Conservation (phyloP, 495 filamentous ascomycete species). For the Xylaria castorea region DNA sequence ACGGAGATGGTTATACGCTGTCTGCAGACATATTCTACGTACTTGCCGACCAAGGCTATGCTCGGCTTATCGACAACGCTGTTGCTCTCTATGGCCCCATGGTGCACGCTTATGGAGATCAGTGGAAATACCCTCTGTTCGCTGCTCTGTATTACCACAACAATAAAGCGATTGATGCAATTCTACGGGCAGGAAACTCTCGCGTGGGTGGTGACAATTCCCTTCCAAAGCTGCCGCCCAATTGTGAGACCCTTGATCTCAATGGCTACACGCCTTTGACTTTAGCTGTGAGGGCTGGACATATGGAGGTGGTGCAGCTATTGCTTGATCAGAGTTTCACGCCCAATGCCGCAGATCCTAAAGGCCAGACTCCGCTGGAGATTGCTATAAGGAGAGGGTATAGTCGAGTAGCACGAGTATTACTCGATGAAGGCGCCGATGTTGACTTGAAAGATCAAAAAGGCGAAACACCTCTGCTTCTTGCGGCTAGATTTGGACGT, state of each 20-base stretch:
- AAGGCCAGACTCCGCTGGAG: not conserved
- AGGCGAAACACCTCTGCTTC: not conserved
- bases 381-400: fast-evolving
- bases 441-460: too few relatives aligned
- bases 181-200: not conserved
- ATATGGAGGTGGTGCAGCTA: not conserved
- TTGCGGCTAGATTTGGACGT: not conserved
- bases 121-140: not conserved
- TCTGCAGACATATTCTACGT: not conserved
- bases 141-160: not conserved
- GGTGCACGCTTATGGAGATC: not conserved
- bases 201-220: not conserved
- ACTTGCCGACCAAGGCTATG: not conserved
- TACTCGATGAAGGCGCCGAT: not conserved
- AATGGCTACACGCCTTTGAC: not conserved
- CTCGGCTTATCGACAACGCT: not conserved
- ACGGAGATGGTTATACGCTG: not conserved
- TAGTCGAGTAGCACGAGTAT: not conserved
- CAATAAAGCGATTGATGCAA: not conserved
- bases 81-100: not conserved
- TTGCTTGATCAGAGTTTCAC: slow-evolving; percentile 18
- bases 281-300: not conserved
- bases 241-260: not conserved
- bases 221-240: not conserved
- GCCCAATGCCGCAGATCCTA: not conserved